Conservation (phyloP, 1,139 yeast genomes). For the Geotrichum carabidarum region DNA sequence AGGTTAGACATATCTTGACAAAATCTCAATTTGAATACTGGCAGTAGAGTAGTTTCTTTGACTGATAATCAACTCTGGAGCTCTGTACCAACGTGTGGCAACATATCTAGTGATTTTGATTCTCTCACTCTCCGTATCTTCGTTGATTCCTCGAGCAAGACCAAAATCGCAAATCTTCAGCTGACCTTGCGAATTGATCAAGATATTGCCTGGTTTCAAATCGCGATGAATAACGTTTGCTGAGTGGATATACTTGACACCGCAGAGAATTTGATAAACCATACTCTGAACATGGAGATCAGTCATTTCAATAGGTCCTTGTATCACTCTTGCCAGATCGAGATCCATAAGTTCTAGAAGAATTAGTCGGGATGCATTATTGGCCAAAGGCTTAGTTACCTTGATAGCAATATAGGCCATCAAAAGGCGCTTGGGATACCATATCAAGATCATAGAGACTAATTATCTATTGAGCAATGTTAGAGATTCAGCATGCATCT, state of each 20-base stretch:
- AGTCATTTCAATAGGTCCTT: constrained; percentile 63
- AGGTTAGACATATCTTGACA: constrained; percentile 7
- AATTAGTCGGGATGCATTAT: not conserved
- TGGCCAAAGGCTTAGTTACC: constrained; percentile 20
- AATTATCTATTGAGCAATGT: constrained; percentile 47
- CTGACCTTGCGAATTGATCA: constrained; percentile 65
- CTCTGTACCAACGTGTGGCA: constrained; percentile 94
- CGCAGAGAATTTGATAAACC: constrained; percentile 72
- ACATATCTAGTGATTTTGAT: constrained; percentile 72
- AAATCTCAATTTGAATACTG: constrained; percentile 19
- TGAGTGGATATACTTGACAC: constrained; percentile 74
- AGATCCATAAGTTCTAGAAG: constrained; percentile 62
- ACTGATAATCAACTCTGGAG: constrained; percentile 80
- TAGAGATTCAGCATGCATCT: not conserved
- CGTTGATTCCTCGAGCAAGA: constrained; percentile 62
- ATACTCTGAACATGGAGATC: constrained; percentile 76
- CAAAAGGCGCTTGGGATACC: constrained; percentile 59
- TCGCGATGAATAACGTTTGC: constrained; percentile 79
- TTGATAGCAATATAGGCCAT: constrained; percentile 79
- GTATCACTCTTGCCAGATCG: constrained; percentile 73
- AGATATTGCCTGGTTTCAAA: constrained; percentile 76
- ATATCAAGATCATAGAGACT: constrained; percentile 69
- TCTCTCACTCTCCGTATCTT: constrained; percentile 40
- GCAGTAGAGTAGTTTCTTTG: constrained; percentile 45
- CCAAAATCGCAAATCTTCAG: constrained; percentile 86